Percentiles rank a stretch among this genome's conserved stretches.
Conservation (phyloP, 2,329 filamentous ascomycete genomes). For the Massarina eburnea region DNA sequence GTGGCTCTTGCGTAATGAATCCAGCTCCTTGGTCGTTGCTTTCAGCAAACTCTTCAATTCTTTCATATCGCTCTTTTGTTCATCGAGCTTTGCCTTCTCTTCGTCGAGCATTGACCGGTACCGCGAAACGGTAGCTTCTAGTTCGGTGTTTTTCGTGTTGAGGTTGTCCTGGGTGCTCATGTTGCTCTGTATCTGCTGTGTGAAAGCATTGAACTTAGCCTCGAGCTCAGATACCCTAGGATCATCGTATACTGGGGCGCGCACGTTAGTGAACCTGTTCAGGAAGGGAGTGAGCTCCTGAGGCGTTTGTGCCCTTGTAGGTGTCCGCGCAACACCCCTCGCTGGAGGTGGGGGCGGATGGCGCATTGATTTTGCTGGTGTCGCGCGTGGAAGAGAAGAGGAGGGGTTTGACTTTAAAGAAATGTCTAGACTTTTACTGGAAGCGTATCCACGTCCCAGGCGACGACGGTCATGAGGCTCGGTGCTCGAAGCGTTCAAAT, state of each 20-base stretch:
- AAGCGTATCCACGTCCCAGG: conserved; percentile 29
- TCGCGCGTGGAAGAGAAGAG: conserved; percentile 28
- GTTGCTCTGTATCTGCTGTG: conserved; percentile 70
- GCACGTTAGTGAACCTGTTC: conserved; percentile 73
- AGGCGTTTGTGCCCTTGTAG: conserved; percentile 23
- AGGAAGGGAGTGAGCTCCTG: conserved; percentile 58
- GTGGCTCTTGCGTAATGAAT: conserved; percentile 55
- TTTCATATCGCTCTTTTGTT: conserved; percentile 69
- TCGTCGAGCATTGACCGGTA: too few species aligned
- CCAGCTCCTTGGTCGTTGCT: conserved; percentile 51
- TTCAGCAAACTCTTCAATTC: conserved; percentile 57
- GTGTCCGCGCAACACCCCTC: conserved; percentile 21
- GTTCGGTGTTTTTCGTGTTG: conserved; percentile 53
- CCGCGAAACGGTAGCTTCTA: conserved; percentile 55
- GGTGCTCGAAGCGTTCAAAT: conserved; percentile 23
- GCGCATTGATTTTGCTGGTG: conserved; percentile 19
- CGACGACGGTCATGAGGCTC: conserved; percentile 20
- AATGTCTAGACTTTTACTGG: conserved; percentile 28
- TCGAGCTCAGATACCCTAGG: conserved; percentile 76
- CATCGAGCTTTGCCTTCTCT: conserved; percentile 53
- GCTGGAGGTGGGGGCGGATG: conserved; percentile 19
- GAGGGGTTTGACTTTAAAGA: conserved; percentile 22
- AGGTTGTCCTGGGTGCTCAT: conserved; percentile 67
- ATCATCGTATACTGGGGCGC: conserved; percentile 74
- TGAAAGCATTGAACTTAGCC: conserved; percentile 68